Evolutionary conservation across 495 filamentous ascomycete species (phyloP), one percentile per base, ranked within the genome.

Genomic region (Podospora fimiseda): DNA sequence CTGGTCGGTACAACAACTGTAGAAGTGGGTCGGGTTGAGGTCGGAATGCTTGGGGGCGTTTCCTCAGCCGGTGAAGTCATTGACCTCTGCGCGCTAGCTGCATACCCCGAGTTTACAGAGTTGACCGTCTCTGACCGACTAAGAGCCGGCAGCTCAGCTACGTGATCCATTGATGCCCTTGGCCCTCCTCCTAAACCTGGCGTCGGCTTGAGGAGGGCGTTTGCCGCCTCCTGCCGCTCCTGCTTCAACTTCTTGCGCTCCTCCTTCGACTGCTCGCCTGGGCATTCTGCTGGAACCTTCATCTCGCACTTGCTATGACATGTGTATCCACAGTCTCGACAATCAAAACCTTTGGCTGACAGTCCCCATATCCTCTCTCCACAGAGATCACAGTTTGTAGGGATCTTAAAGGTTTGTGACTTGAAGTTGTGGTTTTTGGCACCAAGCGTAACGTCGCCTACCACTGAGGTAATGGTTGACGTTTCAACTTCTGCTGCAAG

Each of bases 221-320:
- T 85, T n/a, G 89, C 86, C 9, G 87, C 78, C 56, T 85, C 82
- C 69, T 96, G 90, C 44, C 86, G 80, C 61, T 88, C 83, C 20
- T 72, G 78, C 67, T 97, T 97, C 45, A 93, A 72, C 60, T 88
- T 92, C 75, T 95, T 97, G 74, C 84, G 88, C 51, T 94, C 90
- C 50, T 97, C 94, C 69, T 97, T 96, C 33, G 78, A 81, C 63
- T 88, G 84, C 67, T 97, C 93, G 36, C 93, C 93, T 0, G 93
- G 93, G 61, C 93, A 99, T 60, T 92, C 87, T 3, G 93, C 89
- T 0, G 93, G 90, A 1, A 96, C 94, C 65, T 97, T 99, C 84
- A 99, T 88, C 71, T 99, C 88, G 67, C 93, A 99, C 71, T 99
- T 97, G 74, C 83, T 92, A 71, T 99, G 93, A 60, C 93, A 99